Base-by-base conservation (phyloP, 345 rosid species). In the Passiflora organensis region DNA sequence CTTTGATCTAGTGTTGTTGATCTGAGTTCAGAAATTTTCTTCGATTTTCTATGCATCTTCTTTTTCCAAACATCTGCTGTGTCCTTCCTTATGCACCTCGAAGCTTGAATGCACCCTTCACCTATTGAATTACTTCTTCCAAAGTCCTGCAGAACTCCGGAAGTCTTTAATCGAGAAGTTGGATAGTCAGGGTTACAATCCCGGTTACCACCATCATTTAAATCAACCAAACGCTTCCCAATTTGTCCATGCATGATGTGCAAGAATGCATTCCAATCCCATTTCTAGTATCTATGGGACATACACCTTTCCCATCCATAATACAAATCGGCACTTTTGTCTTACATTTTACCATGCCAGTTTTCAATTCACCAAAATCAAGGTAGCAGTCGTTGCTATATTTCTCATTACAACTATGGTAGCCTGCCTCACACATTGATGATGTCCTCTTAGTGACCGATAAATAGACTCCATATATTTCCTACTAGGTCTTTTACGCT, bases 41-140 rank as follows among this genome's bases (percentile, higher is more conserved):
- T 87, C 21, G 86, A 83, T 73, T 82, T 85, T 74, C 79, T 82
- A 48, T 70, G 79, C 37, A 69, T 67, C 82, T 82, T 85, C 74
- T 61, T 82, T 64, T 71, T 78, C 60, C 55, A 55, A 56, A 46
- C 47, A 63, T 58, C 73, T 48, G 43, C 42, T 51, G 56, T 67
- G 63, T 57, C 80, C 58, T 73, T 77, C 8, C 53, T 55, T 63
- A 60, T 48, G 13, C 67, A 57, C 14, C 32, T 53, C 34, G 77
- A 69, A 64, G 71, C 76, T 70, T 71, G 72, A 60, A 64, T 49
- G 49, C 68, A 75, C 60, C 64, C 71, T 38, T 52, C 62, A 65
- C 32, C 70, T 64, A 64, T 76, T 60, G 64, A 69, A 52, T 66
- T 80, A 59, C 46, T 51, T 53, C 55, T 51, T 57, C 63, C 69